Percentiles rank a stretch among this genome's conserved stretches.
Evolutionary conservation across 2,329 filamentous ascomycete species (phyloP).

Genomic region (Lizonia empirigonia): DNA sequence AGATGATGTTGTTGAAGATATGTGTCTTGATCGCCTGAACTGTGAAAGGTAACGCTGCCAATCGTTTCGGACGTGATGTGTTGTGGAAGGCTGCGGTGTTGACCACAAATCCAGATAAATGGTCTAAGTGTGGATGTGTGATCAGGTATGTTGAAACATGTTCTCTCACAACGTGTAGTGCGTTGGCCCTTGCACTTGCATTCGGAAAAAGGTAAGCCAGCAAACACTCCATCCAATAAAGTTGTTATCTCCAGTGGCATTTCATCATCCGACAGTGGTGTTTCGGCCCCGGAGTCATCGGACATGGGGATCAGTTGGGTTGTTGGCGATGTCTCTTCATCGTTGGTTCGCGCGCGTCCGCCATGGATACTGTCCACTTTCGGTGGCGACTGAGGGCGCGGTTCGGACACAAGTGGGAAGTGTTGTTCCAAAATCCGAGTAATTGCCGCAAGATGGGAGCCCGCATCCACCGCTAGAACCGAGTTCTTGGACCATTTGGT

Average conservation of each 20-base stretch:
- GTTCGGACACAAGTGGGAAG: conserved; percentile 52
- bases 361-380: conserved; percentile 25
- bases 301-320: conserved; percentile 27
- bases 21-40: conserved; percentile 90
- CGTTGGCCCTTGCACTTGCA: conserved; percentile 74
- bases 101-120: conserved; percentile 87
- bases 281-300: conserved; percentile 38
- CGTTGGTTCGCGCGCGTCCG: conserved; percentile 17
- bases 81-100: conserved; percentile 88
- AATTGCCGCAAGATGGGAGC: conserved; percentile 86
- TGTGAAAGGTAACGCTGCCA: conserved; percentile 86
- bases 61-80: conserved; percentile 75
- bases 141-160: conserved; percentile 89
- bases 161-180: conserved; percentile 75
- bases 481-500: conserved; percentile 82
- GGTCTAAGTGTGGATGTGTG: conserved; percentile 96
- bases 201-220: conserved; percentile 74
- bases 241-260: conserved; percentile 58
- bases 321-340: conserved; percentile 35
- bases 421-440: conserved; percentile 72
- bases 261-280: conserved; percentile 35
- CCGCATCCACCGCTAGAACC: conserved; percentile 89
- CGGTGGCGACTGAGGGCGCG: conserved; percentile 16
- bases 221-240: conserved; percentile 72
- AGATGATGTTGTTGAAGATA: conserved; percentile 97